Base-by-base conservation (phyloP, 495 filamentous ascomycete species). In the Pseudoneurospora amorphoporcata region DNA sequence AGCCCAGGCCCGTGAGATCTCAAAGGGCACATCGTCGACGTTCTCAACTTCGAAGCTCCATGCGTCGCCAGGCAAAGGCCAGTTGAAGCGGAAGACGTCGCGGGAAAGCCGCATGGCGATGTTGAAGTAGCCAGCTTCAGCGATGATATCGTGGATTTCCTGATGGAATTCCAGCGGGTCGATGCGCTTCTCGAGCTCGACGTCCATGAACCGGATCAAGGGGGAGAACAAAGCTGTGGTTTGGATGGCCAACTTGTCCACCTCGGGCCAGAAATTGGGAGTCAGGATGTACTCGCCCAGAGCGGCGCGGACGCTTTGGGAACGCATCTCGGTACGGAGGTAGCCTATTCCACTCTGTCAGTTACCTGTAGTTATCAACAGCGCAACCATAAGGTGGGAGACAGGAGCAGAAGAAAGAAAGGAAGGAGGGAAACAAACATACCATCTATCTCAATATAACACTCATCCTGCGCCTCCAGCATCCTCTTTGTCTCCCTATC, bases 81-180 rank as follows among this genome's bases (percentile, higher is more conserved):
- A 79, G 1, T 76, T 71, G 75, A 85, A 75, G 68, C 81, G 81
- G 76, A 86, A 86, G 73, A 87, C 83, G 65, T 82, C 78, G 8
- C 76, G 76, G 0, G 86, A 87, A 69, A 82, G 70, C 45, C 83
- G 79, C 71, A 81, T 83, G 72, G 77, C 81, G 68, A 87, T 71
- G 39, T 83, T 81, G 8, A 86, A 76, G 72, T 82, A 80, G 2
- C 78, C 85, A 0, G 86, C 84, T 42, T 80, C 76, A 38, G 84
- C 79, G 7, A 87, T 72, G 17, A 87, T 70, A 35, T 80, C 47
- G 79, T 87, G 85, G 1, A 86, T 61, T 12, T 83, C 81, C 74
- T 86, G 85, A 72, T 84, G 81, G 8, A 80, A 29, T 16, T 68
- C 73, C 10, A 74, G 76, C 0, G 41, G 41, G 10, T 32, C 40